phyloP scores from a whole-genome alignment of 2,329 filamentous ascomycete genomes.

The Arthrobotrys sphaeroides region DNA sequence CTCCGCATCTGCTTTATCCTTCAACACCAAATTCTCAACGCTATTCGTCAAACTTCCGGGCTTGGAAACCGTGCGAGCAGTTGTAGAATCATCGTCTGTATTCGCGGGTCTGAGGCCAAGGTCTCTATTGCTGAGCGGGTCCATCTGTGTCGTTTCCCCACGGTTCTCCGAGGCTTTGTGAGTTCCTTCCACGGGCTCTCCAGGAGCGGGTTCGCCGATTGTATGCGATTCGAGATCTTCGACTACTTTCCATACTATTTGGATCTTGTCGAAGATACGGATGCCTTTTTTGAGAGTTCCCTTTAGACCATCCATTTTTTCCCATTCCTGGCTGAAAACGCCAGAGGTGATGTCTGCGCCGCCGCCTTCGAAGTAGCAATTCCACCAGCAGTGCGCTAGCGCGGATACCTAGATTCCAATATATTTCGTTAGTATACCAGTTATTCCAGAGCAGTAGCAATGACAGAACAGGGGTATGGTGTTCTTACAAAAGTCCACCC shows the following conservation, averaged over 20 bases:
- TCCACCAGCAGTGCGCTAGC: constrained; percentile 97
- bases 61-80: background rate
- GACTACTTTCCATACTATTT: constrained; percentile 78
- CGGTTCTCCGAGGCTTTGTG: constrained; percentile 34
- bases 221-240: constrained; percentile 39
- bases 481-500: constrained; percentile 80
- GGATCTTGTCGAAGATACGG: constrained; percentile 79
- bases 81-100: constrained; percentile 16
- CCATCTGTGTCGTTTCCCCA: constrained; percentile 31
- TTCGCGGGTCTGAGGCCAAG: constrained; percentile 20
- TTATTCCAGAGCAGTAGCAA: too few species aligned
- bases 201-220: constrained; percentile 36
- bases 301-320: constrained; percentile 91
- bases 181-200: constrained; percentile 36
- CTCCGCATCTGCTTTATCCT: constrained; percentile 42
- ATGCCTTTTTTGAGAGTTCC: constrained; percentile 84
- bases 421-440: background rate
- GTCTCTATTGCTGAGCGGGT: constrained; percentile 28
- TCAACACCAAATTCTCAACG: constrained; percentile 37
- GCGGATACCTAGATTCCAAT: constrained; percentile 67
- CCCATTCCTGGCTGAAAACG: constrained; percentile 76
- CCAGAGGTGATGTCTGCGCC: constrained; percentile 72
- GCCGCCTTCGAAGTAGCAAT: constrained; percentile 89
- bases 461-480: background rate
- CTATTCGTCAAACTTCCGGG: constrained; percentile 34